Base-by-base conservation (phyloP, 2,329 filamentous ascomycete genomes). In the Alternaria alternata region DNA sequence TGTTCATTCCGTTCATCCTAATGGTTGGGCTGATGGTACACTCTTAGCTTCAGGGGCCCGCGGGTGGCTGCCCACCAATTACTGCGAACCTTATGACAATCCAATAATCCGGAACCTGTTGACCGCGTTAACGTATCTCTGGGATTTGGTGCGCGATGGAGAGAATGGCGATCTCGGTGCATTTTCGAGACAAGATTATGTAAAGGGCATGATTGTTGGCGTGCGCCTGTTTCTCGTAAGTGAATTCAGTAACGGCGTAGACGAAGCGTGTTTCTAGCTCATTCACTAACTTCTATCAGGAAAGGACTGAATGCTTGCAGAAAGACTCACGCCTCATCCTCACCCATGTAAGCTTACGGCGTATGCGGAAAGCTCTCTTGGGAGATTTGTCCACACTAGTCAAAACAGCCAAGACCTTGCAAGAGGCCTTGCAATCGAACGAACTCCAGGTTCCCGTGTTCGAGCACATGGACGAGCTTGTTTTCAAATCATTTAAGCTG, bases 1-100 rank as follows among this genome's bases (percentile, higher is more conserved):
- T 59, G 91, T 99, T 22, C 95, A 99, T 79, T 97, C 95, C 4
- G 92, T 98, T 67, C 95, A 99, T 79, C 95, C 93, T 62, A 99
- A 98, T 81, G 95, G 95, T 69, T 99, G 95, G 95, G 95, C 95
- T 32, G 95, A 99, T 78, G 95, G 95, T 52, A 99, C 95, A 1
- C 83, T 97, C 41, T 81, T 99, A 62, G 86, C 90, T 24, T 92
- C 93, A 3, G 94, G 94, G 26, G 91, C 91, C 51, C 87, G 95
- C 68, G 95, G 95, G 64, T 99, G 95, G 95, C 83, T 99, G 61
- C 95, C 95, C 3, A 99, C 95, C 8, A 99, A 99, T 79, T 99
- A 98, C 78, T 99, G 95, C 82, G 94, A 97, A 76, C 87, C 92
- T 9, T 99, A 97, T 77, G 92, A 97, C 67, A 93, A 94, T 46